Conservation (phyloP, 768 basidiomycete genomes). For the Trametes cingulata region DNA sequence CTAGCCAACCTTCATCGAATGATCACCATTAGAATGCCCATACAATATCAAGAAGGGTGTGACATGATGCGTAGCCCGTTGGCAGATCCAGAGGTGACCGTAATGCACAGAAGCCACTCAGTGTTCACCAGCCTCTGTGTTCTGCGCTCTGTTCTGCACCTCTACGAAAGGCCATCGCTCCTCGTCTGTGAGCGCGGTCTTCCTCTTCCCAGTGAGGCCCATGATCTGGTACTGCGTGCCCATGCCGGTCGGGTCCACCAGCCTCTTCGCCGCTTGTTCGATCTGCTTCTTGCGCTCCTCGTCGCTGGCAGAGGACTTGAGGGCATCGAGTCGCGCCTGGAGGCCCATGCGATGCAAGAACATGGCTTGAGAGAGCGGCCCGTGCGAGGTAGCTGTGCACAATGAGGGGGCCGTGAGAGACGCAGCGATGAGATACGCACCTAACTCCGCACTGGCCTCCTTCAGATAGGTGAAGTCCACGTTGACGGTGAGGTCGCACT, state of each 20-base stretch:
- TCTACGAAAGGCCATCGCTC: slow-evolving; percentile 30
- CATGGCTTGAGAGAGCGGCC: slow-evolving; percentile 70
- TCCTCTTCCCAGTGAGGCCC: slow-evolving; percentile 45
- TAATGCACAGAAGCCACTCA: background rate
- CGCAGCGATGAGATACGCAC: slow-evolving; percentile 50
- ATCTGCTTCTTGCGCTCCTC: slow-evolving; percentile 57
- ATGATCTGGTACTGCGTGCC: slow-evolving; percentile 85
- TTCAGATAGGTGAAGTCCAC: slow-evolving; percentile 91
- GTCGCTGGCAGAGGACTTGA: slow-evolving; percentile 52
- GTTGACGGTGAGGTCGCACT: slow-evolving; percentile 93
- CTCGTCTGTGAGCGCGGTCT: slow-evolving; percentile 9
- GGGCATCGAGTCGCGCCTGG: slow-evolving; percentile 57
- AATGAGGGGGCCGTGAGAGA: no score
- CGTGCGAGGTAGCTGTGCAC: slow-evolving; percentile 48
- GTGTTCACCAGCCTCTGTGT: background rate
- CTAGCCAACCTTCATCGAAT: no score
- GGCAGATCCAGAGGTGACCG: no score
- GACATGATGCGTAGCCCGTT: no score
- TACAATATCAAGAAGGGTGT: no score
- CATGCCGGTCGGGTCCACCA: slow-evolving; percentile 86
- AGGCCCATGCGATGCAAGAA: slow-evolving; percentile 86
- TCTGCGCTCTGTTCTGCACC: background rate
- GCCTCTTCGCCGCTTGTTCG: slow-evolving; percentile 57
- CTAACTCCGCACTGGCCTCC: slow-evolving; percentile 69
- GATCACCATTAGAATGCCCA: no score